phyloP scores from a whole-genome alignment of 2,329 filamentous ascomycete genomes.

The Apiospora pterosperma region DNA sequence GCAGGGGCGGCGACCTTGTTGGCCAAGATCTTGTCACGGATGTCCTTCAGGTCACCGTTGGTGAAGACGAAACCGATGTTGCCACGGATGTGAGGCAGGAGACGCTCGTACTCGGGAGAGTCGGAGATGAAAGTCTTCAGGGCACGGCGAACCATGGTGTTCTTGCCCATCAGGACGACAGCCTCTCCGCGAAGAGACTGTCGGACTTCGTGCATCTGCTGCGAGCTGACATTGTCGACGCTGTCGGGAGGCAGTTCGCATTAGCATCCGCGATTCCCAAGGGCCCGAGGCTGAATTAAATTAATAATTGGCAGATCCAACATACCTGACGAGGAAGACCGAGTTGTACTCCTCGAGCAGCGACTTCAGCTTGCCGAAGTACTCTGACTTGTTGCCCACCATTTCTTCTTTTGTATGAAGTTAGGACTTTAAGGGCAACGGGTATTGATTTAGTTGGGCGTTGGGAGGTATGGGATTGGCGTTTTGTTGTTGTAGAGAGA shows the following conservation, averaged over 20 bases:
- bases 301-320: slow-evolving; percentile 12
- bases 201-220: slow-evolving; percentile 99
- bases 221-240: slow-evolving; percentile 99
- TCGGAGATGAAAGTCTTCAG: slow-evolving; percentile 91
- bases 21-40: slow-evolving; percentile 88
- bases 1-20: slow-evolving; percentile 98
- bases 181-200: slow-evolving; percentile 83
- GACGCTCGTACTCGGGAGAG: slow-evolving; percentile 95
- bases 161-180: slow-evolving; percentile 99
- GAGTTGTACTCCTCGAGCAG: slow-evolving; percentile 95
- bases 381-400: slow-evolving; percentile 93
- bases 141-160: slow-evolving; percentile 99
- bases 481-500: slow-evolving; percentile 1
- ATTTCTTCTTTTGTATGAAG: slow-evolving; percentile 77
- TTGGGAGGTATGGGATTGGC: slow-evolving; percentile 5
- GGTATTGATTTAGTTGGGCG: neutral
- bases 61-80: slow-evolving; percentile 99
- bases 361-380: slow-evolving; percentile 99
- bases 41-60: slow-evolving; percentile 88
- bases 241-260: neutral
- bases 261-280: neutral
- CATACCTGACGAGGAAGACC: slow-evolving; percentile 83
- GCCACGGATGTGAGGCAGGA: slow-evolving; percentile 92
- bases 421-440: slow-evolving; percentile 13
- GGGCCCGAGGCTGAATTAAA: neutral